Conservation (phyloP, 2,329 filamentous ascomycete species). For the Claviceps quebecensis region DNA sequence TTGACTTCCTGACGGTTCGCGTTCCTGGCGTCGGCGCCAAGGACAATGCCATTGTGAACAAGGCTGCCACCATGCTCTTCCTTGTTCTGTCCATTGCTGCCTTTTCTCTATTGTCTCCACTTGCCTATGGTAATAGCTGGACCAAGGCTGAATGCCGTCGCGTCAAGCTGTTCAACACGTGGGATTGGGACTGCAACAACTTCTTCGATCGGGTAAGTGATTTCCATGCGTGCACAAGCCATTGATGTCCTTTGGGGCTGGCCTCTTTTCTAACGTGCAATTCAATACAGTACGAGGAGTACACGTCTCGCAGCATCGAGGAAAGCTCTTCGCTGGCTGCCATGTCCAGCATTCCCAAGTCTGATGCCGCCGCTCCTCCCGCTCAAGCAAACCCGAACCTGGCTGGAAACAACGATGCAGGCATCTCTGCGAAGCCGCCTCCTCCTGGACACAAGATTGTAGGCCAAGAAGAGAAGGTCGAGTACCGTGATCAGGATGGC, state of each 20-base stretch:
- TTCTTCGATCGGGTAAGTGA: conserved; percentile 70
- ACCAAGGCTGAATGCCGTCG: conserved; percentile 75
- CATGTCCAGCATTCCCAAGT: conserved; percentile 14
- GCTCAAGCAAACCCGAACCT: not conserved
- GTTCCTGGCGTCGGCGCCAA: conserved; percentile 53
- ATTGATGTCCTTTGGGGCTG: no score
- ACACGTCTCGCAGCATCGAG: conserved; percentile 6
- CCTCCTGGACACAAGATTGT: conserved; percentile 34
- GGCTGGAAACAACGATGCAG: conserved; percentile 8
- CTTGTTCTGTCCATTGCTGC: conserved; percentile 59
- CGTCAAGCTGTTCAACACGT: conserved; percentile 74
- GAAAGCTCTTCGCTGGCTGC: conserved; percentile 16
- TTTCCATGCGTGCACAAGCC: no score
- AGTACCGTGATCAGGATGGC: conserved; percentile 70
- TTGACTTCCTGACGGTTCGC: conserved; percentile 71
- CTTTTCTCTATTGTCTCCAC: conserved; percentile 74
- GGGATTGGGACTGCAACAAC: conserved; percentile 98
- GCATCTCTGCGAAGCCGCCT: conserved; percentile 36
- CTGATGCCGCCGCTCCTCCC: conserved; percentile 9
- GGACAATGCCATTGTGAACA: conserved; percentile 56
- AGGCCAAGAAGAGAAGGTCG: conserved; percentile 63
- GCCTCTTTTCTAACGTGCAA: conserved; percentile 8
- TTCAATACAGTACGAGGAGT: conserved; percentile 7
- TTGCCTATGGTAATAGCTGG: conserved; percentile 90
- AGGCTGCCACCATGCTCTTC: conserved; percentile 58